Evolutionary conservation across 352 stramenopile genomes (phyloP).

Genomic region (Globisporangium rhizosaccharum): DNA sequence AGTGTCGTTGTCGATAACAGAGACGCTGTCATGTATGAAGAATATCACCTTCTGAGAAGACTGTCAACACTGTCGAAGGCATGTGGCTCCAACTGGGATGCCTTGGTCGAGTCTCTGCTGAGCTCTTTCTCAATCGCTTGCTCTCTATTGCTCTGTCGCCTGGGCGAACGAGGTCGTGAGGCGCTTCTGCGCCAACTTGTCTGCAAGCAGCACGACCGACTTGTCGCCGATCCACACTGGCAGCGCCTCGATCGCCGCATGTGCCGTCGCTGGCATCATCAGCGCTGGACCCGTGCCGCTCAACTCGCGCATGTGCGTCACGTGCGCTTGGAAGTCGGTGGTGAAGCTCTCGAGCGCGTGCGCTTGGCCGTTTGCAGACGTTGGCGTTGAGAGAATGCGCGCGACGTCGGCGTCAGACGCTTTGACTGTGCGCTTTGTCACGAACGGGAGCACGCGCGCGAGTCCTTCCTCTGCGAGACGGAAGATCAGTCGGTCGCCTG

Average conservation of each 20-base stretch:
- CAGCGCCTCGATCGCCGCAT: slow-evolving; percentile 18
- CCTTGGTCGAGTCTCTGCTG: too few species aligned
- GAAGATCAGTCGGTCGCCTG: slow-evolving; percentile 48
- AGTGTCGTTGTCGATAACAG: background rate
- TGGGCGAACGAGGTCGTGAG: slow-evolving; percentile 14
- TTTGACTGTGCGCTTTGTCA: slow-evolving; percentile 67
- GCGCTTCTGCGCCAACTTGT: slow-evolving; percentile 45
- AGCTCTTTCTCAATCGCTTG: background rate
- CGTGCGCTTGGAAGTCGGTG: slow-evolving; percentile 21
- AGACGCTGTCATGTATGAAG: background rate
- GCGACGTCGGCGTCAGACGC: slow-evolving; percentile 22
- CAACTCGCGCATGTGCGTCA: slow-evolving; percentile 19
- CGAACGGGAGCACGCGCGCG: slow-evolving; percentile 57
- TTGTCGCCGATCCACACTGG: slow-evolving; percentile 58
- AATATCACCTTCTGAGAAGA: background rate
- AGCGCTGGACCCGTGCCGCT: slow-evolving; percentile 42
- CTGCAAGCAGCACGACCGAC: slow-evolving; percentile 44
- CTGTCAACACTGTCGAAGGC: background rate
- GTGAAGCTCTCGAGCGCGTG: slow-evolving; percentile 34
- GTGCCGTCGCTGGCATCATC: slow-evolving; percentile 23
- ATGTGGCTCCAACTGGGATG: too few species aligned
- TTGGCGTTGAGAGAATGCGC: slow-evolving; percentile 18
- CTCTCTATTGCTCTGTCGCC: background rate
- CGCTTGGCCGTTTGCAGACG: slow-evolving; percentile 14
- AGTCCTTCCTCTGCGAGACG: slow-evolving; percentile 81